phyloP scores from a whole-genome alignment of 257 asterid genomes.

The Solanum piurae region DNA sequence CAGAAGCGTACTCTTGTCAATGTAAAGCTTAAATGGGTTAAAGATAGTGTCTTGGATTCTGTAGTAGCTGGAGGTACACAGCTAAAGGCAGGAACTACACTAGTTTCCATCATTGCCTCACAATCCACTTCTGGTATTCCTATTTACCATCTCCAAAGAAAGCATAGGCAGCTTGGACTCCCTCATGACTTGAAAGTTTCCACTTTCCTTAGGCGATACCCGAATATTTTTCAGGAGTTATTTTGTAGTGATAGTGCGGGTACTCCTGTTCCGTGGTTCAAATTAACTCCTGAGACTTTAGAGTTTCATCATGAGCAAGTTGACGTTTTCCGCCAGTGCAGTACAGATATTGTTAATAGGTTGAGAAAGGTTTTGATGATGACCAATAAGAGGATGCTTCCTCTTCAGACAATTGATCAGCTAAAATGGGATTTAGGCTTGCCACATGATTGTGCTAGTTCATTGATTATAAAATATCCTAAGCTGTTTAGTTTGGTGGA shows the following conservation, averaged over 20 bases:
- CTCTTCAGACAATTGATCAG: slow-evolving; percentile 75
- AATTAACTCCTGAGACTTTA: slow-evolving; percentile 35
- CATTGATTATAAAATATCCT: slow-evolving; percentile 26
- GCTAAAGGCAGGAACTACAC: slow-evolving; percentile 60
- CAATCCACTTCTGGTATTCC: slow-evolving; percentile 47
- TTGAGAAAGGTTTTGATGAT: slow-evolving; percentile 73
- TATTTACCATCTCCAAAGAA: slow-evolving; percentile 36
- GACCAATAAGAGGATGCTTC: slow-evolving; percentile 50
- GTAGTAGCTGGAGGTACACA: slow-evolving; percentile 38
- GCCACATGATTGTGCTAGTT: slow-evolving; percentile 48
- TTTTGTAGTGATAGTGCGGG: slow-evolving; percentile 53
- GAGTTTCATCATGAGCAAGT: slow-evolving; percentile 34
- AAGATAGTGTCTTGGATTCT: slow-evolving; percentile 55
- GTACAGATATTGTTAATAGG: slow-evolving; percentile 52
- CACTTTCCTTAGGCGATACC: slow-evolving; percentile 64
- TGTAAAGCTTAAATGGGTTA: slow-evolving; percentile 77
- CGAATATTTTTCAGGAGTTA: slow-evolving; percentile 63
- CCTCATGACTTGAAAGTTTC: slow-evolving; percentile 59
- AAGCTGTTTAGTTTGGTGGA: slow-evolving; percentile 40
- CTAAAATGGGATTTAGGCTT: slow-evolving; percentile 79
- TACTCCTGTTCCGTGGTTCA: slow-evolving; percentile 78
- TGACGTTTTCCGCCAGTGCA: slow-evolving; percentile 18
- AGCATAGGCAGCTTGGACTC: slow-evolving; percentile 54
- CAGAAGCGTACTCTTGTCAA: slow-evolving; percentile 76
- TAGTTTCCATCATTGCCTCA: slow-evolving; percentile 49